These are phyloP conservation scores for Prillingera fragicola DNA, from an alignment of 1,284 basidiomycete species.

Conservation along the genomic window DNA sequence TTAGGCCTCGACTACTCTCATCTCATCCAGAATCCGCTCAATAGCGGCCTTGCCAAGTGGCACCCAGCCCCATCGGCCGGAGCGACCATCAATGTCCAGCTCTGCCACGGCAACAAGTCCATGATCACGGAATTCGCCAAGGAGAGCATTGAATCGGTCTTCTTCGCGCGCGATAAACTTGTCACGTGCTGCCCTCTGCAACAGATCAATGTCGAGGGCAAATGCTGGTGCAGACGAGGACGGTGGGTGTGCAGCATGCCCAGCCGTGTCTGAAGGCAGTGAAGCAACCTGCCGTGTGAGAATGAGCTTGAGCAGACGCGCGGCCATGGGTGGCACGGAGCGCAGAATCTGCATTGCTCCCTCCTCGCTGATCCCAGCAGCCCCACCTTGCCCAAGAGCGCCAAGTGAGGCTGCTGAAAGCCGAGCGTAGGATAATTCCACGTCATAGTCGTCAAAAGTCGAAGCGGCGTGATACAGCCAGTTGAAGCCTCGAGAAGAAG, in stretches of 20 bases:
- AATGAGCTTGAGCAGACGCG: slow-evolving; percentile 67
- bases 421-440: slow-evolving; percentile 58
- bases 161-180: slow-evolving; percentile 83
- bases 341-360: slow-evolving; percentile 76
- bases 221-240: slow-evolving; percentile 33
- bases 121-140: slow-evolving; percentile 87
- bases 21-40: slow-evolving; percentile 39
- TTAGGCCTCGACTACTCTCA: slow-evolving; percentile 29
- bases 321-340: slow-evolving; percentile 78
- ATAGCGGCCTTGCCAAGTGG: slow-evolving; percentile 64
- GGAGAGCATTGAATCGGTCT: slow-evolving; percentile 67
- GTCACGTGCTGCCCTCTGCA: slow-evolving; percentile 50
- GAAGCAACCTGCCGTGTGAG: slow-evolving; percentile 60
- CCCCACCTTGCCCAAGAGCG: slow-evolving; percentile 22
- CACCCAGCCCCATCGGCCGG: slow-evolving; percentile 64
- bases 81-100: slow-evolving; percentile 40
- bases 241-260: slow-evolving; percentile 19
- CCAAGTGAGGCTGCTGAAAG: slow-evolving; percentile 26
- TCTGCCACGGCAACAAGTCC: slow-evolving; percentile 60
- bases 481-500: slow-evolving; percentile 56
- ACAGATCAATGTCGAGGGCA: slow-evolving; percentile 42
- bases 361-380: slow-evolving; percentile 63
- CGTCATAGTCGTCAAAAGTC: slow-evolving; percentile 72
- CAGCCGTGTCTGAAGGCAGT: slow-evolving; percentile 48
- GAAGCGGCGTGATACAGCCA: slow-evolving; percentile 86